Base-by-base conservation (phyloP, 805 yeast species). In the Yarrowia keelungensis region DNA sequence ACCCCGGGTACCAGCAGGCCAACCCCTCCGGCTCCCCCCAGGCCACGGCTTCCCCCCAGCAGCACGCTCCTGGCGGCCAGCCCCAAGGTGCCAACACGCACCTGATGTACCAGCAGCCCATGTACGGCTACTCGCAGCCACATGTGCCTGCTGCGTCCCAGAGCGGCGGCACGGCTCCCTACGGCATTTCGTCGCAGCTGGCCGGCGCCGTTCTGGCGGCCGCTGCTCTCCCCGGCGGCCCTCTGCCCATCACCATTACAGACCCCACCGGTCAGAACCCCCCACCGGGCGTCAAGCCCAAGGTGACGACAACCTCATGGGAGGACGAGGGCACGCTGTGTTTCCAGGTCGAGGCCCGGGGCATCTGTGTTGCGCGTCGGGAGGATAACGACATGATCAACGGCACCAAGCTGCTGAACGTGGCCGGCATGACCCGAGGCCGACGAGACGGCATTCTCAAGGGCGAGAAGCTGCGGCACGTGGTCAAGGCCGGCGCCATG, bases 231-330 rank as follows among this genome's bases (percentile, higher is more conserved):
- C 62, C 84, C 89, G 5, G 77, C 7, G 51, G 69, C 8, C 67
- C 59, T 14, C 50, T 46, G n/a, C 50, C 67, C 39, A 62, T 62
- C 45, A 65, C 76, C 53, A 75, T 78, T 46, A 78, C 80, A 8
- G 80, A 78, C 70, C 79, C 80, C 35, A 77, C 78, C 7, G 80
- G 80, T 53, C 80, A 78, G 72, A 74, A 73, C 45, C 79, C 80
- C 22, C 79, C 82, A 66, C 79, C 82, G 62, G 76, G 78, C 12
- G 73, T 74, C 71, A 81, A 83, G 75, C 87, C 88, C 65, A 79
- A 85, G 70, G 91, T 90, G 66, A 89, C 92, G 66, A 89, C 95
- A 26, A 90, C 95, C n/a, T 85, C 89, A 85, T 90, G 97, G 97
- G 95, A 90, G 75, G 96, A 90, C 76, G 96, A 90, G 75, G 88